phyloP scores from a whole-genome alignment of 2,329 filamentous ascomycete species.

The Ramularia endophylla region DNA sequence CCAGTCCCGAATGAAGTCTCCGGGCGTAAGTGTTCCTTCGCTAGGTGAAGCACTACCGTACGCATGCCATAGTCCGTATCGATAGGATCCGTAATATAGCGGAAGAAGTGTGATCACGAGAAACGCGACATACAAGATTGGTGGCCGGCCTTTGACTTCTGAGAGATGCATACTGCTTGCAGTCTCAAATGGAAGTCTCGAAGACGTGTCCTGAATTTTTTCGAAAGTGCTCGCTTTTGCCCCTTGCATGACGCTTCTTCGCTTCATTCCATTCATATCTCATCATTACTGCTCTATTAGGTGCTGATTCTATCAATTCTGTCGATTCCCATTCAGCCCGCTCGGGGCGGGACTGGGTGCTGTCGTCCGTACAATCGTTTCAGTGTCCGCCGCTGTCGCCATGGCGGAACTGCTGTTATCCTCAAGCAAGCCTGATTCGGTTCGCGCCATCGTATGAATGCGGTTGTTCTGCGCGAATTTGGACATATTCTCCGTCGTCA shows the following conservation, averaged over 20 bases:
- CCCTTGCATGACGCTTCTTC: too few species aligned
- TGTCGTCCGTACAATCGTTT: background rate
- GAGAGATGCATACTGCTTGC: too few species aligned
- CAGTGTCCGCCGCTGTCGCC: constrained; percentile 14
- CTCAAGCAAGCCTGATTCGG: constrained; percentile 6
- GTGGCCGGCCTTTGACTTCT: too few species aligned
- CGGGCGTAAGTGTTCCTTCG: background rate
- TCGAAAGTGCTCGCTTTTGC: too few species aligned
- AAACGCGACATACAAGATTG: too few species aligned
- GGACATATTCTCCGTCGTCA: constrained; percentile 30
- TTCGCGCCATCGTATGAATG: constrained; percentile 8
- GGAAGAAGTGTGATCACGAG: constrained; percentile 12
- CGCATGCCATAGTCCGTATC: constrained; percentile 14
- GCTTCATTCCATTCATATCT: too few species aligned
- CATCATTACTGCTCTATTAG: too few species aligned
- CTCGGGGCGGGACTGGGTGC: constrained; percentile 1
- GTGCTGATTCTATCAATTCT: too few species aligned
- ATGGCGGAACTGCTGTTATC: constrained; percentile 13
- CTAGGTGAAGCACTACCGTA: constrained; percentile 5
- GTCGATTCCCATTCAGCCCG: background rate
- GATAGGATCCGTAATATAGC: constrained; percentile 21
- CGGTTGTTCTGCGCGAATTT: constrained; percentile 20
- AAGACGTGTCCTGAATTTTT: too few species aligned
- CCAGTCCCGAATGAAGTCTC: constrained; percentile 23
- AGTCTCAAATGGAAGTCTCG: too few species aligned